phyloP scores from a whole-genome alignment of 208 protist species.

The Phytomonas sp. region DNA sequence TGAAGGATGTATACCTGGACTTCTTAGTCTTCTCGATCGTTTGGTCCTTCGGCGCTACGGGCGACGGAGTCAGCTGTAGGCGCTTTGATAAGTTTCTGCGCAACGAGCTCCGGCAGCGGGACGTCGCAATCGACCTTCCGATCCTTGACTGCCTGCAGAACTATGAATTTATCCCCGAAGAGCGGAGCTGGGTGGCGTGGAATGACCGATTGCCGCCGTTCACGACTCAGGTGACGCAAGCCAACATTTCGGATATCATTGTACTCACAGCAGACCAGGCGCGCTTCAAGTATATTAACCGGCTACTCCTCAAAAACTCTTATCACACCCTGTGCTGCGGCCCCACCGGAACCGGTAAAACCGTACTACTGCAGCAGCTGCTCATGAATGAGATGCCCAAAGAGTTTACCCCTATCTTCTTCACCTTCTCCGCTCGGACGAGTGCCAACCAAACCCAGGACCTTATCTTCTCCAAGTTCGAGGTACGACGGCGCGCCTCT shows the following conservation, averaged over 20 bases:
- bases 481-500: slow-evolving; percentile 91
- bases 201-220: slow-evolving; percentile 83
- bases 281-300: slow-evolving; percentile 94
- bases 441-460: slow-evolving; percentile 96
- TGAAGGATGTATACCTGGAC: slow-evolving; percentile 75
- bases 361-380: slow-evolving; percentile 92
- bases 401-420: slow-evolving; percentile 93
- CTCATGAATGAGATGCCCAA: slow-evolving; percentile 92
- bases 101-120: slow-evolving; percentile 38
- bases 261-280: slow-evolving; percentile 96
- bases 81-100: slow-evolving; percentile 94
- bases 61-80: slow-evolving; percentile 80
- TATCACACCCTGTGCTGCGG: slow-evolving; percentile 94
- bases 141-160: slow-evolving; percentile 93
- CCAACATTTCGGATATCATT: slow-evolving; percentile 94
- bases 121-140: slow-evolving; percentile 78
- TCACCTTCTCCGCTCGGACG: slow-evolving; percentile 97
- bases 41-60: slow-evolving; percentile 96
- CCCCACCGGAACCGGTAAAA: slow-evolving; percentile 97
- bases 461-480: slow-evolving; percentile 96
- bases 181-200: slow-evolving; percentile 91
- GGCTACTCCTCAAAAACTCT: slow-evolving; percentile 82
- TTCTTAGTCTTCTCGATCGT: slow-evolving; percentile 95
- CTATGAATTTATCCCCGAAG: slow-evolving; percentile 88
- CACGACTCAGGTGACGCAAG: slow-evolving; percentile 71